Conservation (phyloP, 768 basidiomycete genomes). For the Lentinula raphanica region DNA sequence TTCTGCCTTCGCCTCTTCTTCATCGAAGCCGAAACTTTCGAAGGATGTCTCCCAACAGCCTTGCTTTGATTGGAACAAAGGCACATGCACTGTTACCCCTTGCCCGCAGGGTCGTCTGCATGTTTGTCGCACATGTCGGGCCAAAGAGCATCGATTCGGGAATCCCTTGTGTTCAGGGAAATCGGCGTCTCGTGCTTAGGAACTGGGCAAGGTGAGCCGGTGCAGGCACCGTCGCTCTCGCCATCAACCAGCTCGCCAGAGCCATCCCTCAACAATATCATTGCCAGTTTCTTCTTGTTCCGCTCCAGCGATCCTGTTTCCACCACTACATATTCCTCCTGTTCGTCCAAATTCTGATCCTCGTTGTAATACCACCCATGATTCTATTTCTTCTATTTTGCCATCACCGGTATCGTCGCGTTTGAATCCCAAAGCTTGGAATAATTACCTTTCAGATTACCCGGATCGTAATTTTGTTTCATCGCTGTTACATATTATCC, state of each 20-base stretch:
- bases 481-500: slow-evolving; percentile 21
- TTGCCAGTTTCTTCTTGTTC: neutral
- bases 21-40: neutral
- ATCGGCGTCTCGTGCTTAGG: slow-evolving; percentile 5
- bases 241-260: slow-evolving; percentile 11
- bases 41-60: slow-evolving; percentile 6
- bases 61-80: slow-evolving; percentile 11
- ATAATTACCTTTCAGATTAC: slow-evolving; percentile 19
- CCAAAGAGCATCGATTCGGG: neutral
- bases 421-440: slow-evolving; percentile 16
- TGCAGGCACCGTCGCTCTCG: slow-evolving; percentile 9
- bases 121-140: slow-evolving; percentile 8
- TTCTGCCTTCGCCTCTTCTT: neutral
- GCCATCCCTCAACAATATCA: slow-evolving; percentile 10
- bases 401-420: slow-evolving; percentile 12
- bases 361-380: slow-evolving; percentile 13
- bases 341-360: slow-evolving; percentile 21
- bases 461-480: slow-evolving; percentile 22
- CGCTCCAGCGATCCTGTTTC: slow-evolving; percentile 11
- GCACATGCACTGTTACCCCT: slow-evolving; percentile 10
- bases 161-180: slow-evolving; percentile 1
- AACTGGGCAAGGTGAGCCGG: slow-evolving; percentile 13
- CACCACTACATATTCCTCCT: slow-evolving; percentile 10
- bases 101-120: slow-evolving; percentile 11
- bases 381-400: neutral